Evolutionary conservation across 257 asterid genomes (phyloP).

Genomic region (Jacaranda copaia): DNA sequence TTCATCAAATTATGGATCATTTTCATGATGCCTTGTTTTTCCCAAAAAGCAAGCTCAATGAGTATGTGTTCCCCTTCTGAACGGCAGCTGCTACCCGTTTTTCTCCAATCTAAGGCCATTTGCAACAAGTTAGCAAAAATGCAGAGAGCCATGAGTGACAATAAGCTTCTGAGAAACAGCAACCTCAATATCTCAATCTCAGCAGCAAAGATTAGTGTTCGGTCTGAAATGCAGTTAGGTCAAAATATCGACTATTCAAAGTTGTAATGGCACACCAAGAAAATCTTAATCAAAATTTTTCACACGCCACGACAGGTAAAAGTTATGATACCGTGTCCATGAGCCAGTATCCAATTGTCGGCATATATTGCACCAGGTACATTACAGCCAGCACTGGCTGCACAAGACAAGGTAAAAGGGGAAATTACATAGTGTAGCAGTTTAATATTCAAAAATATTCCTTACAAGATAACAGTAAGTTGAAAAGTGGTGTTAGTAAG

Average conservation of each 20-base stretch:
- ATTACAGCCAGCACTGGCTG: constrained; percentile 98
- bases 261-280: not conserved
- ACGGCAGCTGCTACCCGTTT: constrained; percentile 83
- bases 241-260: not conserved
- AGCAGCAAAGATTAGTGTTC: no score
- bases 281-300: not conserved
- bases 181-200: no score
- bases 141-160: constrained; percentile 20
- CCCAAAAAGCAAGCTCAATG: constrained; percentile 76
- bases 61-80: constrained; percentile 81
- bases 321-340: constrained; percentile 82
- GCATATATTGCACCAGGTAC: constrained; percentile 91
- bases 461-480: not conserved
- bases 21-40: constrained; percentile 58
- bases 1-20: not conserved
- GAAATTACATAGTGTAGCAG: constrained; percentile 19
- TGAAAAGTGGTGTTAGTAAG: not conserved
- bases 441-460: constrained; percentile 19
- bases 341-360: constrained; percentile 90
- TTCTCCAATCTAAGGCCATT: constrained; percentile 72
- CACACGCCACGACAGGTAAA: not conserved
- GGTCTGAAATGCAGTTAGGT: no score
- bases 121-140: constrained; percentile 21
- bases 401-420: constrained; percentile 29
- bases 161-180: not conserved